These are phyloP conservation scores for Aspergillus sp. DNA, from an alignment of 2,329 filamentous ascomycete genomes.

Conservation along the genomic window DNA sequence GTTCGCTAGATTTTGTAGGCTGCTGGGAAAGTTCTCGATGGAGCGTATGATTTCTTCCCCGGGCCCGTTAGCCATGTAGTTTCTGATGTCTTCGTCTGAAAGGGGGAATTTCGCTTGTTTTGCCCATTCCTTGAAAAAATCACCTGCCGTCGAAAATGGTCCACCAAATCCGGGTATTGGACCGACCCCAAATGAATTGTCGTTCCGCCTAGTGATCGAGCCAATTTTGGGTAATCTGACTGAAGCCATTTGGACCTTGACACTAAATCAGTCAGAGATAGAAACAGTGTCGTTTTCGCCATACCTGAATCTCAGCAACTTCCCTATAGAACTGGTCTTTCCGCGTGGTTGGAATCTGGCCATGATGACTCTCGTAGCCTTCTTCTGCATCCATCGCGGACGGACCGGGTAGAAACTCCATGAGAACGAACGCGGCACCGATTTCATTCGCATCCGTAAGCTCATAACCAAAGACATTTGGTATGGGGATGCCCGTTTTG, in stretches of 20 bases:
- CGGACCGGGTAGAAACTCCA: constrained; percentile 26
- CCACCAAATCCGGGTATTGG: constrained; percentile 15
- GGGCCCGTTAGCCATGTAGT: background rate
- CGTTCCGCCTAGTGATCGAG: constrained; percentile 5
- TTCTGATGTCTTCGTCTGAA: constrained; percentile 8
- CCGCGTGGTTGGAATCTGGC: constrained; percentile 8
- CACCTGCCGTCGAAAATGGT: constrained; percentile 17
- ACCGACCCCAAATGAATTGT: constrained; percentile 13
- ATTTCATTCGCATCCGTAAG: constrained; percentile 15
- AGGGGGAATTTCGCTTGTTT: constrained; percentile 9
- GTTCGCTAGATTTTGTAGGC: background rate
- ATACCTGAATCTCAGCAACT: background rate
- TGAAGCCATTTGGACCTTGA: constrained; percentile 14
- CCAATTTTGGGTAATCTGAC: constrained; percentile 18
- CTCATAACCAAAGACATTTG: constrained; percentile 3
- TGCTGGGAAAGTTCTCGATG: background rate
- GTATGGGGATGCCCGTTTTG: background rate
- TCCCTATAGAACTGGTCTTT: background rate
- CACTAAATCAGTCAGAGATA: background rate
- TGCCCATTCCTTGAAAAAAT: constrained; percentile 18
- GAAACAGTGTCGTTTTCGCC: background rate
- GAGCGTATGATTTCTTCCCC: background rate
- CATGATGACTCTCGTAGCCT: constrained; percentile 16
- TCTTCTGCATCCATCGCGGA: constrained; percentile 20
- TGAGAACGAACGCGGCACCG: constrained; percentile 28